Conservation (phyloP, 2,329 filamentous ascomycete species). For the Ascocoryne sarcoides region DNA sequence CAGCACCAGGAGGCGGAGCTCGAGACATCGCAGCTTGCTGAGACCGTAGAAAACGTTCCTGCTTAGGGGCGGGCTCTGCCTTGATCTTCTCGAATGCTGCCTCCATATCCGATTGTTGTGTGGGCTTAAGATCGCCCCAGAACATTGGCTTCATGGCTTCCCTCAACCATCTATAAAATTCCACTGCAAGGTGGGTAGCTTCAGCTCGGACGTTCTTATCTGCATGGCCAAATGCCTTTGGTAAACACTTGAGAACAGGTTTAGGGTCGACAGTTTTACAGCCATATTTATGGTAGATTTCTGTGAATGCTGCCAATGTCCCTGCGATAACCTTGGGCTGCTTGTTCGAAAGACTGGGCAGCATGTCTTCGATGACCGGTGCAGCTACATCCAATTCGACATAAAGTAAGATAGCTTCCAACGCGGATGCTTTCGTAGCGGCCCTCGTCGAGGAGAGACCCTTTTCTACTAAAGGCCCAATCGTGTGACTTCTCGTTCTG, state of each 20-base stretch:
- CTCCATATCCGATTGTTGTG: constrained; percentile 90
- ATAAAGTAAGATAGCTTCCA: constrained; percentile 81
- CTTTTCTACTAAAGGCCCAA: constrained; percentile 81
- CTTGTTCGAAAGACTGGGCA: constrained; percentile 78
- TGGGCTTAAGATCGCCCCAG: constrained; percentile 89
- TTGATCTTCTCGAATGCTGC: constrained; percentile 92
- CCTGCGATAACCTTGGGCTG: constrained; percentile 80
- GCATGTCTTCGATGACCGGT: constrained; percentile 81
- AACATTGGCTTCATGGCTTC: constrained; percentile 98
- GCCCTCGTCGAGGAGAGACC: constrained; percentile 80
- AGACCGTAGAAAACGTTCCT: constrained; percentile 77
- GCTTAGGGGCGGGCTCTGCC: constrained; percentile 76
- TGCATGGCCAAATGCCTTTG: constrained; percentile 88
- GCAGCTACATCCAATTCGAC: constrained; percentile 81
- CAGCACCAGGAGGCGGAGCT: constrained; percentile 49
- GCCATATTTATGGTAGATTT: constrained; percentile 88
- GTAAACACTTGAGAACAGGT: constrained; percentile 75
- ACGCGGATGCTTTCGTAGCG: constrained; percentile 75
- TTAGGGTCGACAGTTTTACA: constrained; percentile 93
- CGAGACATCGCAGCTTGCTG: constrained; percentile 77
- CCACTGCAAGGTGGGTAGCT: constrained; percentile 81
- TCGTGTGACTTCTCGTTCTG: constrained; percentile 65
- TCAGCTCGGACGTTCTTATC: constrained; percentile 98
- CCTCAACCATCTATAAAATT: constrained; percentile 92
- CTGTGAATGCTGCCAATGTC: constrained; percentile 65